Evolutionary conservation across 768 basidiomycete species (phyloP), one percentile per base, ranked within the genome.

Genomic region (Psilocybe tampanensis): DNA sequence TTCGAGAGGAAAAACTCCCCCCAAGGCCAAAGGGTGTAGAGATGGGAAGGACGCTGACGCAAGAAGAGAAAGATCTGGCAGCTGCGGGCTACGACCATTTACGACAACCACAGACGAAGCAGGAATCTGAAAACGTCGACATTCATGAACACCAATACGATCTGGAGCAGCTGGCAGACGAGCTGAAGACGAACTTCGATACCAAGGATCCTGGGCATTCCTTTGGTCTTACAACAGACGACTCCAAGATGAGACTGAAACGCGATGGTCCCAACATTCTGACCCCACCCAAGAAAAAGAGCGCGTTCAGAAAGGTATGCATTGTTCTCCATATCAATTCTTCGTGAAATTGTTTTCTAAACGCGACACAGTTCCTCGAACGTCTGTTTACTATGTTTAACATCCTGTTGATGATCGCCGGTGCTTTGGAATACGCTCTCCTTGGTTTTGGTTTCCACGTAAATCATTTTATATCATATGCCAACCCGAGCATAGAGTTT

Each of bases 61-160:
- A 83, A 62, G 86, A 88, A 66, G 86, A 88, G 55, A 81, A 77
- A 61, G 83, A 85, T 47, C 80, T 89, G 47, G 84, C 85, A 13
- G 84, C 81, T 2, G 86, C 86, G n/a, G 86, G 86, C 1, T 89
- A 89, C 66, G 84, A 84, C 49, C 84, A 86, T 64, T 74, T 89
- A 26, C 73, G 60, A 34, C 72, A 78, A 53, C 80, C 78, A 52
- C 80, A 81, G 59, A 62, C 65, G 12, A 72, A 73, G 44, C 69
- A 72, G 41, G 71, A 56, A 17, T 65, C 71, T 36, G 61, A 72
- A 19, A 70, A 80, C 34, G 79, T 84, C 63, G 86, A 89, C 62
- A 83, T 89, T 42, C 67, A 71, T 6, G 87, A 88, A 64, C 87
- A 88, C 68, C 66, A 64, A 8, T 70, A 84, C 4, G 63, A 80